Base-by-base conservation (phyloP, 2,329 filamentous ascomycete species). In the Colletotrichum sp. region DNA sequence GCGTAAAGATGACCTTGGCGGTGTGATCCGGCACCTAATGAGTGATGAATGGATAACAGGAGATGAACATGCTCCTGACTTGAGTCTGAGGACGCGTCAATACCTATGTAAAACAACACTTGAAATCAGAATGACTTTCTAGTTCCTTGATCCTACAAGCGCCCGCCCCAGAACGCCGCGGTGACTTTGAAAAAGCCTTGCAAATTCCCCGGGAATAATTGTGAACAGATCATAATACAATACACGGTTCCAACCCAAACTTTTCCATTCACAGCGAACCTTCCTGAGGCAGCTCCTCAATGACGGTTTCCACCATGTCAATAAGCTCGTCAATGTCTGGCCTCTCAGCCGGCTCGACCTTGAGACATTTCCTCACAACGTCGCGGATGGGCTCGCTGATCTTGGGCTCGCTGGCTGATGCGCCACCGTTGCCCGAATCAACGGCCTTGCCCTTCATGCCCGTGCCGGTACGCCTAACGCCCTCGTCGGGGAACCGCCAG, bases 401-500 rank as follows among this genome's bases (percentile, higher is more conserved):
- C 2, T 84, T 86, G 26, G 89, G 86, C 13, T 90, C 88, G 9
- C 82, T 79, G 7, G 79, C 81, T n/a, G 77, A 78, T 3, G 77
- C 79, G 4, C 80, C 83, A 3, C 81, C 80, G 13, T 77, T 78
- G 15, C 79, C 78, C 2, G 80, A 80, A 5, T 79, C 78, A 8
- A 78, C 78, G 16, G 78, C 74, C 75, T 75, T 75, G 57, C 77
- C 80, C 78, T 83, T 81, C 34, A 80, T 81, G 13, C 83, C 78
- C 24, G 78, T 86, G 76, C 86, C 88, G 76, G 87, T 87, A 69
- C 86, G 86, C 81, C 86, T 88, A 73, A 86, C 84, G 1, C 93
- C 93, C 83, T 98, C 96, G 80, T 98, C 96, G 0, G 97, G 97
- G 85, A 99, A 99, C 68, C 96, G 91, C 96, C 97, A 99, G 86